Conservation (phyloP, 805 yeast genomes). For the Nakazawaea populi region DNA sequence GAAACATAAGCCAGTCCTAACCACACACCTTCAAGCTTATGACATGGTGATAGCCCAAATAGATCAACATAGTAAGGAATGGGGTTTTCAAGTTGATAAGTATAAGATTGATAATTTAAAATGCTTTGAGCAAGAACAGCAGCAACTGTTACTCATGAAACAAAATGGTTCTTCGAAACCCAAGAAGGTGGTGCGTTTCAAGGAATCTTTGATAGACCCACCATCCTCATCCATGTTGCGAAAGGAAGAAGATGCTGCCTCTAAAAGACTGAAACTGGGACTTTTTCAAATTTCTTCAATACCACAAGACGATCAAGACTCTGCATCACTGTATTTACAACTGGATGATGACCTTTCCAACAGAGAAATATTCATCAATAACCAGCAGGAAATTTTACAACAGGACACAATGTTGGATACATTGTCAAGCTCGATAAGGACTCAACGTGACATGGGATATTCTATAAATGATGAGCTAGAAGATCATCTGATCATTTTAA, state of each 20-base stretch:
- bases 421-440: slow-evolving; percentile 35
- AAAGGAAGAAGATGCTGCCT: background rate
- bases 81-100: background rate
- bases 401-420: slow-evolving; percentile 39
- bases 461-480: slow-evolving; percentile 41
- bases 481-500: slow-evolving; percentile 41
- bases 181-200: slow-evolving; percentile 18
- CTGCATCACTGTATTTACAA: background rate
- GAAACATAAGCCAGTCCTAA: background rate
- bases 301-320: background rate
- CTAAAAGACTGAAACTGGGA: background rate
- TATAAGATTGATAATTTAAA: background rate
- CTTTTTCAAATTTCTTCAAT: background rate
- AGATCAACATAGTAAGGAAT: background rate
- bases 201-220: slow-evolving; percentile 16
- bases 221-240: slow-evolving; percentile 6
- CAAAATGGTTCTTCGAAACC: background rate
- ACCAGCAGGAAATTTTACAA: slow-evolving; percentile 39
- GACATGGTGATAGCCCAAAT: background rate
- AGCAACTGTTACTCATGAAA: background rate
- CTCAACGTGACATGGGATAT: slow-evolving; percentile 38
- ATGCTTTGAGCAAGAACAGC: background rate
- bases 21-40: background rate
- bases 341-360: slow-evolving; percentile 17
- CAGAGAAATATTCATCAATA: slow-evolving; percentile 24